A percentile compares a stretch with the other conserved stretches of the same genome.
phyloP scores from a whole-genome alignment of 2,329 filamentous ascomycete genomes.

The Cladosporium oxysporum region DNA sequence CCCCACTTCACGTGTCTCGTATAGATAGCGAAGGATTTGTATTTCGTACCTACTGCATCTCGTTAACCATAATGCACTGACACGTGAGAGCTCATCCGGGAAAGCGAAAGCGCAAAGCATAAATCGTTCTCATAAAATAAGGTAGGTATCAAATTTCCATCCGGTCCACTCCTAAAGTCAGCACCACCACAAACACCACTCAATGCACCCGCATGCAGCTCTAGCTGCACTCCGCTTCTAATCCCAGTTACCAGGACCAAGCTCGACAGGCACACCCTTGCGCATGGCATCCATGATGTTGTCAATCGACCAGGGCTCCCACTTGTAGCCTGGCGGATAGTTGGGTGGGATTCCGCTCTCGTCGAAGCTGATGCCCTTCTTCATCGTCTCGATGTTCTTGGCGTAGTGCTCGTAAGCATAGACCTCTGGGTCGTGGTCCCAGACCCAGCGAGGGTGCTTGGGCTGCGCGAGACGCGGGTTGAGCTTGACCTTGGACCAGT shows the following conservation, averaged over 20 bases:
- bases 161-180: not conserved
- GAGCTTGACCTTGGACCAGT: conserved; percentile 51
- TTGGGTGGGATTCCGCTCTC: conserved; percentile 48
- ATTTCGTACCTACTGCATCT: not conserved
- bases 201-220: not conserved
- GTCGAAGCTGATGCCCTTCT: conserved; percentile 45
- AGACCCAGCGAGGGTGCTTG: conserved; percentile 51
- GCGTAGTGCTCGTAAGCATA: conserved; percentile 49
- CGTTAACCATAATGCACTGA: no score
- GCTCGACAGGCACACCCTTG: conserved; percentile 37
- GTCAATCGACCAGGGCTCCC: conserved; percentile 46
- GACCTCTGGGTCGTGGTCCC: conserved; percentile 47
- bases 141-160: conserved; percentile 2
- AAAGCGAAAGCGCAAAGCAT: not conserved
- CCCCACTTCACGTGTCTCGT: not conserved
- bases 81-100: no score
- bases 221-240: conserved; percentile 13
- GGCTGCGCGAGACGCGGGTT: conserved; percentile 47
- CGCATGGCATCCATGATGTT: conserved; percentile 43
- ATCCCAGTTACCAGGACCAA: conserved; percentile 39
- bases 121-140: conserved; percentile 3
- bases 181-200: not conserved
- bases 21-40: not conserved
- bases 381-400: conserved; percentile 44
- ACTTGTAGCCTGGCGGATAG: conserved; percentile 41